Evolutionary conservation across 1,284 basidiomycete species (phyloP), one percentile per base, ranked within the genome.

Genomic region (Marasmius tenuissimus): DNA sequence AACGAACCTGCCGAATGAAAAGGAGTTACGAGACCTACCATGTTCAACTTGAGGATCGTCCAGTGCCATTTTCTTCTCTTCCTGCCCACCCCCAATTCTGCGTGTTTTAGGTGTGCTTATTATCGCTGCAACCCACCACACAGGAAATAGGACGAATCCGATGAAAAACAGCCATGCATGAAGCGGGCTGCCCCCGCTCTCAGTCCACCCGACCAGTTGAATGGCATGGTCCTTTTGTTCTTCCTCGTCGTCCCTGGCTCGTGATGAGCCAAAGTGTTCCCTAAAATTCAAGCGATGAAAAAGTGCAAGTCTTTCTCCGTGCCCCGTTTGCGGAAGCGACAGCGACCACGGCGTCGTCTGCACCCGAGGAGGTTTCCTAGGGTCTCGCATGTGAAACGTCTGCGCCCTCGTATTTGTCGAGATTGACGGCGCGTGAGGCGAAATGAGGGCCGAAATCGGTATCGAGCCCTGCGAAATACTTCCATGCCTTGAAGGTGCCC

Each of bases 11-110:
- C 34, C 34, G 38, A 35, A 20, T 39, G 34, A 54, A 58, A 62
- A 20, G 56, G 8, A 11, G 51, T 57, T 33, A 53, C 58, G 58
- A 57, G 39, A 55, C 87, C 68, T 68, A 91, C 90, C 87, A 70
- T 83, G 81, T 70, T 92, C 89, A 59, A 91, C 82, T 69, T 91
- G 89, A 22, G 89, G 89, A 73, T 92, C 89, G 68, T 92, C 90
- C 49, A 92, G 75, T 20, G 86, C 76, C 9, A 92, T 88, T 11
- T 90, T 91, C 75, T 90, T 89, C 57, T 78, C 78, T 63, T 85
- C 84, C 48, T 77, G 76, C 38, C 78, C 85, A 27, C 85, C 87
- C 35, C 58, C 62, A 27, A 88, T 79, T 47, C 78, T 78, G 66
- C 89, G 78, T 50, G 89, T 92, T 67, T 72, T 75, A 12, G 87